phyloP scores from a whole-genome alignment of 176 grass and related monocot genomes.

The Phoenix roebelenii region DNA sequence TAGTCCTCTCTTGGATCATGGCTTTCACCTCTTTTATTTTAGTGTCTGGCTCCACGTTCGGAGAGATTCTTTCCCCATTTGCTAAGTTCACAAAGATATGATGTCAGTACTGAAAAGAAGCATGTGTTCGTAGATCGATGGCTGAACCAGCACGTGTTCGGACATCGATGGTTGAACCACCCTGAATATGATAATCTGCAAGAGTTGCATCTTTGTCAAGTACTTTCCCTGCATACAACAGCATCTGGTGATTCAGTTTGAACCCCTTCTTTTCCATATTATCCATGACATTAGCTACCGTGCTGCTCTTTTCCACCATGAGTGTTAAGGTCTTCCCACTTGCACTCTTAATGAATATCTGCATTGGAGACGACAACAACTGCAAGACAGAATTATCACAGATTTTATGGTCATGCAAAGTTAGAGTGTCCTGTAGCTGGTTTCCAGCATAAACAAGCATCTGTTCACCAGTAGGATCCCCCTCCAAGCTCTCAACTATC shows the following conservation, averaged over 20 bases:
- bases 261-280: not conserved
- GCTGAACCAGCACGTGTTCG: not conserved
- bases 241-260: not conserved
- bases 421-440: conserved; percentile 8
- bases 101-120: too few species aligned
- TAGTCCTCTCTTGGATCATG: too few species aligned
- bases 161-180: not conserved
- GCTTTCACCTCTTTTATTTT: too few species aligned
- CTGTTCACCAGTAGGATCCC: not conserved
- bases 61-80: too few species aligned
- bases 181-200: not conserved
- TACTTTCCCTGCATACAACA: not conserved
- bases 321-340: conserved; percentile 7
- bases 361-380: not conserved
- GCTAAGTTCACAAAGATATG: too few species aligned
- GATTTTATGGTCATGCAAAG: conserved; percentile 13
- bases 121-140: not conserved
- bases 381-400: not conserved
- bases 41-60: too few species aligned
- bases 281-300: not conserved
- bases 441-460: conserved; percentile 8
- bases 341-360: conserved; percentile 2
- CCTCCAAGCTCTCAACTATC: conserved; percentile 8
- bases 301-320: not conserved
- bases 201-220: not conserved